Base-by-base conservation (phyloP, 306 rosid species). In the Inga oerstediana region DNA sequence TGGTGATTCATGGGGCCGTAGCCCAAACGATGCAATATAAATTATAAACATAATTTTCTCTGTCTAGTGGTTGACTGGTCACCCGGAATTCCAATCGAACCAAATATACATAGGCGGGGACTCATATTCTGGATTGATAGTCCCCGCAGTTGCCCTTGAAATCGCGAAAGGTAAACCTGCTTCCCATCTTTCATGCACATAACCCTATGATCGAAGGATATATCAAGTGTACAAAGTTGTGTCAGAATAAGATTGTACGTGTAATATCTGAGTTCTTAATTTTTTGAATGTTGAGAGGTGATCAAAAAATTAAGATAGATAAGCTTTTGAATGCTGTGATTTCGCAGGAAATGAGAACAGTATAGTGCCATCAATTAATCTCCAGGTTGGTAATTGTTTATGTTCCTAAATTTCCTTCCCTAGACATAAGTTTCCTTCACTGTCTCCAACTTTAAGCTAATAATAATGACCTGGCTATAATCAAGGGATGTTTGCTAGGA, bases 401-500 rank as follows among this genome's bases (percentile, higher is more conserved):
- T 74, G 46, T 74, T 74, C 37, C 15, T 74, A 9, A 32, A 30
- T 52, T 51, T 8, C 32, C 24, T 32, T 52, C 32, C 39, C 6
- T 14, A 15, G 22, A 72, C 37, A 5, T 44, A 48, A 12, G 27
- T 7, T 16, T 39, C 78, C n/a, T 24, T 27, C 6, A 73, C 43
- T 46, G 17, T 8, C 5, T 24, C 77, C 83, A 10, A 32, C 24
- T 35, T 15, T 22, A 20, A 37, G 41, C 44, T 35, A 10, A 54
- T 39, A 39, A 22, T 72, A 49, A 9, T 72, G 76, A 44, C 34
- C n/a, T 34, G 46, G 56, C 15, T 16, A 46, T 56, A 2, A 62
- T 27, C 3, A 75, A 91, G 91, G 94, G 92, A 64, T 91, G 85
- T 72, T 12, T 83, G 48, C 62, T 79, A 2, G 92, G 91, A 37